Percentiles rank a stretch among this genome's conserved stretches.
Conservation (phyloP, 129 eudicot species). For the Saussurea involucrata region DNA sequence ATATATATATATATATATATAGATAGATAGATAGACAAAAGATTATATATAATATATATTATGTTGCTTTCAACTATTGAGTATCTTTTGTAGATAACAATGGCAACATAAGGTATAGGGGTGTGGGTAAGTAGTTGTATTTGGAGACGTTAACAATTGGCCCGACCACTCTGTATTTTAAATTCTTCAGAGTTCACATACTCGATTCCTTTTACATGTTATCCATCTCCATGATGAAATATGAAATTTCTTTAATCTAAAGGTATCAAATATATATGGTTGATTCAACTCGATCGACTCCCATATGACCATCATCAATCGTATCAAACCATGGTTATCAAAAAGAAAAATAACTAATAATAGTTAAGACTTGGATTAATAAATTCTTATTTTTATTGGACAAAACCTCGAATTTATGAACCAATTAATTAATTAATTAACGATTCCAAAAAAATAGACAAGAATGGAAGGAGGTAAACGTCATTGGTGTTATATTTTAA, state of each 20-base stretch:
- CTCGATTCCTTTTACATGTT: background rate
- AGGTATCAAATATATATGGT: background rate
- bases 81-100: conserved; percentile 15
- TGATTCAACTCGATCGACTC: no score
- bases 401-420: background rate
- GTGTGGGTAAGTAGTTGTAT: background rate
- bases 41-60: background rate
- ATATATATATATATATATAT: background rate
- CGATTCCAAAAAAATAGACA: background rate
- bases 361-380: no score
- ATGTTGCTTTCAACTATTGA: conserved; percentile 10
- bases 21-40: background rate
- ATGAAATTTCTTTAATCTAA: no score
- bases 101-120: background rate
- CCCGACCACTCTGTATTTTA: background rate
- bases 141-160: background rate
- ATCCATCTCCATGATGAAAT: background rate
- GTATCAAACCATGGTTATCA: background rate
- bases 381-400: background rate
- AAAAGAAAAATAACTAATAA: no score
- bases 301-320: background rate
- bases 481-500: conserved; percentile 1
- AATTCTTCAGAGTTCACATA: background rate
- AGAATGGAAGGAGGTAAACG: background rate
- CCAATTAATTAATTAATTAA: background rate